Conservation (phyloP, 2,329 filamentous ascomycete species). For the Colletotrichum viniferum region DNA sequence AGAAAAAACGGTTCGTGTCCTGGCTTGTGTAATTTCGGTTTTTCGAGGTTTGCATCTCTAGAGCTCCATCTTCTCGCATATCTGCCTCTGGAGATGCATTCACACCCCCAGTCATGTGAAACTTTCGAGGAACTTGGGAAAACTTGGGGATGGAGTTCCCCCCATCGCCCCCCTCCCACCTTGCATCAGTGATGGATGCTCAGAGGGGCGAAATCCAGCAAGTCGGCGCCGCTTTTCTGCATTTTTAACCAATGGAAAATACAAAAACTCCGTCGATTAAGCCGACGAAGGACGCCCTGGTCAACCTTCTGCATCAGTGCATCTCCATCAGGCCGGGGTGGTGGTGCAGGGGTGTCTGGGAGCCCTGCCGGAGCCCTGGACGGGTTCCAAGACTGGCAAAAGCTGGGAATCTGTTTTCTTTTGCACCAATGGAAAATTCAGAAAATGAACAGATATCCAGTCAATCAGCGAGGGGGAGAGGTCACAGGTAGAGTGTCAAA, state of each 20-base stretch:
- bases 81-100: background rate
- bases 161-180: background rate
- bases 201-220: constrained; percentile 14
- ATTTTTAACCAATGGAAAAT: constrained; percentile 39
- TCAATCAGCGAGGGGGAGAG: constrained; percentile 4
- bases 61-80: background rate
- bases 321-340: background rate
- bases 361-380: constrained; percentile 9
- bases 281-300: constrained; percentile 7
- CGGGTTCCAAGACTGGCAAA: background rate
- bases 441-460: background rate
- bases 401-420: background rate
- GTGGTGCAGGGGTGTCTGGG: background rate
- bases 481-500: background rate
- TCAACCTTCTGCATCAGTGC: constrained; percentile 5
- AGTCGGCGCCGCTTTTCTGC: constrained; percentile 23
- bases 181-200: constrained; percentile 1
- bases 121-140: background rate
- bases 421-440: constrained; percentile 10
- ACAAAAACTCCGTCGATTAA: constrained; percentile 24
- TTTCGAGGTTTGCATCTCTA: background rate
- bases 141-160: background rate
- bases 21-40: background rate
- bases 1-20: background rate
- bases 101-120: background rate